Evolutionary conservation across 106 monocot genomes (phyloP).

Genomic region (Platanthera guangdongensis): DNA sequence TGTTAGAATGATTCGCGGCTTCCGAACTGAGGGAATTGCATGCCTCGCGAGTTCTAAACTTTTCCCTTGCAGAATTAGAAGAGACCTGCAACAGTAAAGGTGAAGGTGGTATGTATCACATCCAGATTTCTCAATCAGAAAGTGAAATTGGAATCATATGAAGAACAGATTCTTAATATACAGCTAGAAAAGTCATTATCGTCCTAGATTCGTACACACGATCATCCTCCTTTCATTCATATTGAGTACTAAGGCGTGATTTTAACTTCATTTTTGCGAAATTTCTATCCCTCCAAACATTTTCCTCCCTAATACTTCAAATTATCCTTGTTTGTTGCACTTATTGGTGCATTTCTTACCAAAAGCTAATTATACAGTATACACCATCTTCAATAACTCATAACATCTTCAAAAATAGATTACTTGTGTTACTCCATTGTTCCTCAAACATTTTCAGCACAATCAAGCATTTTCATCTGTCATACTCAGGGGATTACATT

Average conservation of each 20-base stretch:
- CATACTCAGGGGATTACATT: background rate
- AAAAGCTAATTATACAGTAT: background rate
- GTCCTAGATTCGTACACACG: background rate
- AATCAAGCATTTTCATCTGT: too few species aligned
- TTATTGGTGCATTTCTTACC: background rate
- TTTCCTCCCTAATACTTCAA: background rate
- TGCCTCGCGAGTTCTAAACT: slow-evolving; percentile 62
- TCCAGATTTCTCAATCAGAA: background rate
- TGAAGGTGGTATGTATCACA: background rate
- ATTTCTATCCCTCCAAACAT: background rate
- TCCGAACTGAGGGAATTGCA: slow-evolving; percentile 49
- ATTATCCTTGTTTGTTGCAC: background rate
- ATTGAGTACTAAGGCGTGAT: background rate
- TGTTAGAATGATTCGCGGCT: slow-evolving; percentile 52
- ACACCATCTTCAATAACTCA: background rate
- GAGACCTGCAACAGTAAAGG: slow-evolving; percentile 27
- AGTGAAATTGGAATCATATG: background rate
- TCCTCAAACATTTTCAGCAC: background rate
- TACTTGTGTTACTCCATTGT: background rate
- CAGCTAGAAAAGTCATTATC: background rate
- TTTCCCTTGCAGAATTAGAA: slow-evolving; percentile 63
- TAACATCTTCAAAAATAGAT: background rate
- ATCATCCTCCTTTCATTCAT: background rate
- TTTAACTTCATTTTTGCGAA: background rate
- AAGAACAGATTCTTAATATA: background rate